Evolutionary conservation across 2,329 filamentous ascomycete genomes (phyloP).

Genomic region (Botryotinia globosa): DNA sequence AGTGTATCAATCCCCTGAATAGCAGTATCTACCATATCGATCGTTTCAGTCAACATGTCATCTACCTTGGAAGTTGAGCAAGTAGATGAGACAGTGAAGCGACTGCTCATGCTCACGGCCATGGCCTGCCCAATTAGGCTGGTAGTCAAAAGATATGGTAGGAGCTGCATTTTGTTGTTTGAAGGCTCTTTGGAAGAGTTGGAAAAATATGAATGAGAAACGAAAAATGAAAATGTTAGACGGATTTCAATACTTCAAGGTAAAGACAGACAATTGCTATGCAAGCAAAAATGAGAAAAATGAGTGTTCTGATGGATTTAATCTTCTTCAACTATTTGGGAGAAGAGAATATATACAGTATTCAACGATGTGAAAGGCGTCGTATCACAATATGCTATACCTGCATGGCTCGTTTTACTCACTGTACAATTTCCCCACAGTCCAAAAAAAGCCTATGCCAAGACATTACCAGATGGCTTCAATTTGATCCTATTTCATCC

Average conservation of each 20-base stretch:
- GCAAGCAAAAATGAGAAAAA: not conserved
- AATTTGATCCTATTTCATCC: conserved; percentile 12
- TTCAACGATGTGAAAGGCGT: not conserved
- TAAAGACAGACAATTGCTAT: conserved; percentile 14
- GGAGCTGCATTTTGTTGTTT: conserved; percentile 8
- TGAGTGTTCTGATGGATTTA: not conserved
- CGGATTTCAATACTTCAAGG: not conserved
- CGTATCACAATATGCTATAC: not conserved
- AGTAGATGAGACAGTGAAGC: conserved; percentile 15
- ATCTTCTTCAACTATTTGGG: not conserved
- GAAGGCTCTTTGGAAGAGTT: not conserved
- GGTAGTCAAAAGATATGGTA: not conserved
- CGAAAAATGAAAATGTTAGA: not conserved
- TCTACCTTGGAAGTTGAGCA: conserved; percentile 15
- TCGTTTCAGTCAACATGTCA: conserved; percentile 15
- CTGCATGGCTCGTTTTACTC: not conserved
- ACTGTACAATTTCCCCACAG: conserved; percentile 9
- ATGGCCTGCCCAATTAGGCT: conserved; percentile 1
- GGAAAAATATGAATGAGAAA: not conserved
- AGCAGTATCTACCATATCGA: conserved; percentile 14
- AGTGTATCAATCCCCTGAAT: conserved; percentile 11
- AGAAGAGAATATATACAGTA: conserved; percentile 5
- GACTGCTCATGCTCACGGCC: conserved; percentile 17
- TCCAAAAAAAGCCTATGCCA: not conserved
- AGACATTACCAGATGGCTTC: not conserved